Percentiles rank a stretch among this genome's conserved stretches.
Conservation (phyloP, 169 alveolate genomes). For the Cryptosporidium andersoni region DNA sequence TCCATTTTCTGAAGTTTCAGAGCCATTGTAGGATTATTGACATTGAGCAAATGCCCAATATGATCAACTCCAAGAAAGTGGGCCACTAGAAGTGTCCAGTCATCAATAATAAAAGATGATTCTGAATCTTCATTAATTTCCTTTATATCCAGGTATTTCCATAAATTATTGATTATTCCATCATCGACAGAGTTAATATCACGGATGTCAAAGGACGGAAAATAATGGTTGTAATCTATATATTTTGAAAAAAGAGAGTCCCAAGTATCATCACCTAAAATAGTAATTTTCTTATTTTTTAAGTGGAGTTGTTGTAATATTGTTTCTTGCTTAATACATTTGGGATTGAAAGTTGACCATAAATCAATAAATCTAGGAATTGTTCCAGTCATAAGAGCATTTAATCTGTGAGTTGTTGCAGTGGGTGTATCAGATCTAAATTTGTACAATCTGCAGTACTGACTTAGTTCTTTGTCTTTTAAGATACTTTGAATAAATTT, state of each 20-base stretch:
- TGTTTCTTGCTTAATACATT: neutral
- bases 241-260: neutral
- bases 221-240: neutral
- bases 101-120: neutral
- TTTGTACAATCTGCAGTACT: constrained; percentile 36
- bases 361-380: constrained; percentile 38
- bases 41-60: constrained; percentile 31
- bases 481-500: constrained; percentile 5
- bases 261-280: constrained; percentile 63
- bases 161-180: neutral
- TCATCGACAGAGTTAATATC: constrained; percentile 33
- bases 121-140: neutral
- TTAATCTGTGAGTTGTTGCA: constrained; percentile 30
- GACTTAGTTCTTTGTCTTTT: constrained; percentile 4
- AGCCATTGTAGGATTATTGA: neutral
- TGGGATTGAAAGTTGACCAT: neutral
- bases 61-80: constrained; percentile 60
- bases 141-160: neutral
- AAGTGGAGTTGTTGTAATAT: constrained; percentile 1
- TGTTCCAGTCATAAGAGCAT: constrained; percentile 43
- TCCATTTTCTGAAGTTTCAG: constrained; percentile 39
- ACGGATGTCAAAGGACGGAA: constrained; percentile 12
- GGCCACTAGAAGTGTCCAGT: constrained; percentile 36
- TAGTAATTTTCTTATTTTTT: neutral
- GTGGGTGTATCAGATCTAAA: constrained; percentile 51